Conservation (phyloP, 2,329 filamentous ascomycete species). For the Talaromyces atroroseus region DNA sequence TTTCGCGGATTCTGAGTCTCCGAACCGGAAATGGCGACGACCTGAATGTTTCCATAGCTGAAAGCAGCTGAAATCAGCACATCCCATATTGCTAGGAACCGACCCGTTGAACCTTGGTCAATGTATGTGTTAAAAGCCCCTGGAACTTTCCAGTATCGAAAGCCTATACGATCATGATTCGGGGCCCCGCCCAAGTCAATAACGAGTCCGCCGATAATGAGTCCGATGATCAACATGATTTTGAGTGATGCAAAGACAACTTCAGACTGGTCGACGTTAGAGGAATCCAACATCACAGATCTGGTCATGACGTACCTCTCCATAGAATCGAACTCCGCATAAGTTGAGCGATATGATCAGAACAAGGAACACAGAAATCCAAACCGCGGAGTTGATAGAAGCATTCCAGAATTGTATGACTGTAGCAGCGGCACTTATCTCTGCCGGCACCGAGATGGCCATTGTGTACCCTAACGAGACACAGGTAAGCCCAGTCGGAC, state of each 20-base stretch:
- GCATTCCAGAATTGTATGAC: slow-evolving; percentile 59
- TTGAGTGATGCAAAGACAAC: slow-evolving; percentile 51
- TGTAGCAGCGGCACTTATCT: slow-evolving; percentile 61
- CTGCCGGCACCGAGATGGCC: slow-evolving; percentile 47
- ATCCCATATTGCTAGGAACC: slow-evolving; percentile 48
- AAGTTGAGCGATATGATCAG: slow-evolving; percentile 51
- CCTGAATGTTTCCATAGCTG: slow-evolving; percentile 13
- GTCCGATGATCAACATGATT: slow-evolving; percentile 47
- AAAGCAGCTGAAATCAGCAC: slow-evolving; percentile 49
- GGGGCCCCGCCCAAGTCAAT: slow-evolving; percentile 51
- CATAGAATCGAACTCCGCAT: slow-evolving; percentile 46
- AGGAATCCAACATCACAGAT: not conserved
- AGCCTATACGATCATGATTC: slow-evolving; percentile 45
- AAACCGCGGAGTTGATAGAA: slow-evolving; percentile 40
- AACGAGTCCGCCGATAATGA: slow-evolving; percentile 50
- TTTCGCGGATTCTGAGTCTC: slow-evolving; percentile 30
- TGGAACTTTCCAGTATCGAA: slow-evolving; percentile 47
- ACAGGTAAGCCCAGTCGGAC: too few relatives aligned
- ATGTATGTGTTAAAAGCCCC: slow-evolving; percentile 47
- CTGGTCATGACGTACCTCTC: slow-evolving; percentile 30
- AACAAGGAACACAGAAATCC: slow-evolving; percentile 55
- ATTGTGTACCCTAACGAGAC: slow-evolving; percentile 34
- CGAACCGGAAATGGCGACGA: slow-evolving; percentile 8
- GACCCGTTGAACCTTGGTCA: slow-evolving; percentile 34
- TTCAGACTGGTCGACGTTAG: slow-evolving; percentile 28